Conservation (phyloP, 176 grass and related monocot species). For the maize (Zea mays) region Zm-B73-REFERENCE-NAM-5.0 NC_050097.1:205793501-205794000, state of each 20-base stretch:
- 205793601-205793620: conserved; percentile 59
- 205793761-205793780: conserved; percentile 84
- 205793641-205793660: conserved; percentile 65
- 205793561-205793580: conserved; percentile 88
- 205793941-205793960: conserved; percentile 89
- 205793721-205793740: conserved; percentile 52
- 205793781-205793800: conserved; percentile 93
- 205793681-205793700: conserved; percentile 62
- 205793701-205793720: conserved; percentile 62
- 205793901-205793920: conserved; percentile 93
- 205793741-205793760: conserved; percentile 63
- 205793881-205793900: conserved; percentile 86
- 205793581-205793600: conserved; percentile 80
- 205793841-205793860: conserved; percentile 76
- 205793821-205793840: conserved; percentile 72
- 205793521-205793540: conserved; percentile 79
- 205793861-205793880: conserved; percentile 74
- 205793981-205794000: conserved; percentile 87
- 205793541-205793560: conserved; percentile 72
- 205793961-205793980: conserved; percentile 98
- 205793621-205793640: conserved; percentile 58
- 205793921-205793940: conserved; percentile 73
- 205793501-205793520: conserved; percentile 37
- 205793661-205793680: conserved; percentile 62
- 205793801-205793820: conserved; percentile 97